Conservation (phyloP, 805 yeast species). For the Komagataella populi region DNA sequence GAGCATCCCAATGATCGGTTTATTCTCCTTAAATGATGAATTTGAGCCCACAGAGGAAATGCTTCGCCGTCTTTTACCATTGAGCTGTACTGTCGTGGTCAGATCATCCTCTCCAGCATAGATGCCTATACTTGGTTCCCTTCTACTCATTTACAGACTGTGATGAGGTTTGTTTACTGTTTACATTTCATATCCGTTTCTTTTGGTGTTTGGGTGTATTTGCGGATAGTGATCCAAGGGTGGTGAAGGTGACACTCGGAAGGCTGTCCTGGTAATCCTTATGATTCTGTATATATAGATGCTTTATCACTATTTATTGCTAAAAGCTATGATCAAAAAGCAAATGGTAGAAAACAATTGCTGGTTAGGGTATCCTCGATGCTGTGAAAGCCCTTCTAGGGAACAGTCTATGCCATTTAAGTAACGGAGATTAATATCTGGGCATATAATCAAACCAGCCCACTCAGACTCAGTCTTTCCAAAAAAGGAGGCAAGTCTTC, state of each 20-base stretch:
- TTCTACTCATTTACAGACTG: not conserved
- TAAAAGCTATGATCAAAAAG: too few relatives aligned
- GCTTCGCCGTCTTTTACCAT: not conserved
- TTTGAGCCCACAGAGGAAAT: not conserved
- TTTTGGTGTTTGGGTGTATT: not conserved
- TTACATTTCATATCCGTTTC: not conserved
- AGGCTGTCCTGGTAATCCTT: too few relatives aligned
- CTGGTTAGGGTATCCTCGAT: too few relatives aligned
- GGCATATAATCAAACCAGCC: slow-evolving; percentile 20
- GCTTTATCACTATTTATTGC: too few relatives aligned
- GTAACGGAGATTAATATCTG: not conserved
- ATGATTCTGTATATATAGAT: too few relatives aligned
- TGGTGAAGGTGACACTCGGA: too few relatives aligned
- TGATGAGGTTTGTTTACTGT: not conserved
- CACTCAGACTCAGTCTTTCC: slow-evolving; percentile 71
- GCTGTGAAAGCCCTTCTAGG: too few relatives aligned
- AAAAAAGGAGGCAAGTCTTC: slow-evolving; percentile 83
- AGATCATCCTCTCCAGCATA: not conserved
- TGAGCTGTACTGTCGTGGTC: not conserved
- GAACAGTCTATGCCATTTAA: too few relatives aligned
- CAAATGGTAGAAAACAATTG: too few relatives aligned
- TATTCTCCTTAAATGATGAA: not conserved
- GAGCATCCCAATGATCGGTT: not conserved
- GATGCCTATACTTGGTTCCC: not conserved
- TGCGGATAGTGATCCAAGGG: too few relatives aligned